Base-by-base conservation (phyloP, 78 protist genomes). In the Guillardia theta region DNA sequence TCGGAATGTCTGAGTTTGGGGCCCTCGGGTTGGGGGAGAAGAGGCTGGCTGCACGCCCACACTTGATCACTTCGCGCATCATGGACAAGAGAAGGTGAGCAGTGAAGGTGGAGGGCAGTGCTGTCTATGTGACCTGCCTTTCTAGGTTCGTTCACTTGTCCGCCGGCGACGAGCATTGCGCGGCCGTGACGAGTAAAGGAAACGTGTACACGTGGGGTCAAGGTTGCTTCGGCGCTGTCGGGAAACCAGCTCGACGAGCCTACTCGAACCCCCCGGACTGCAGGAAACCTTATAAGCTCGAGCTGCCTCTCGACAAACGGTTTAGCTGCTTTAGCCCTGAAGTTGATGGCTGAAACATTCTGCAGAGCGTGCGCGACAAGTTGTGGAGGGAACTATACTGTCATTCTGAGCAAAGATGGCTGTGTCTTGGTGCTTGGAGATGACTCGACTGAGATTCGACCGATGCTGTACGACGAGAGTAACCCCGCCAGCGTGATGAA, bases 81-180 rank as follows among this genome's bases (percentile, higher is more conserved):
- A n/a, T n/a, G n/a, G n/a, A n/a, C n/a, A n/a, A n/a, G n/a, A n/a
- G n/a, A n/a, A n/a, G n/a, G n/a, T n/a, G n/a, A n/a, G n/a, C n/a
- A n/a, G n/a, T n/a, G n/a, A n/a, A n/a, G n/a, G n/a, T n/a, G n/a
- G n/a, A n/a, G n/a, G n/a, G n/a, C n/a, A n/a, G n/a, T n/a, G n/a
- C n/a, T n/a, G n/a, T n/a, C n/a, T n/a, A n/a, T n/a, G n/a, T n/a
- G n/a, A n/a, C n/a, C n/a, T n/a, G n/a, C n/a, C n/a, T n/a, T n/a
- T n/a, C n/a, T n/a, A 12, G 83, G 33, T 70, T 70, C 83, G 83
- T 70, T 22, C 45, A 24, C 83, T 24, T 70, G 41, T 36, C 41
- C n/a, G 83, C 36, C 27, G 83, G 83, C 83, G 83, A 70, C 36
- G 83, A 70, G 83, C 83, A 70, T 24, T 70, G 83, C 83, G 83